Evolutionary conservation across 306 rosid genomes (phyloP).

Genomic region (Sesbania bispinosa): DNA sequence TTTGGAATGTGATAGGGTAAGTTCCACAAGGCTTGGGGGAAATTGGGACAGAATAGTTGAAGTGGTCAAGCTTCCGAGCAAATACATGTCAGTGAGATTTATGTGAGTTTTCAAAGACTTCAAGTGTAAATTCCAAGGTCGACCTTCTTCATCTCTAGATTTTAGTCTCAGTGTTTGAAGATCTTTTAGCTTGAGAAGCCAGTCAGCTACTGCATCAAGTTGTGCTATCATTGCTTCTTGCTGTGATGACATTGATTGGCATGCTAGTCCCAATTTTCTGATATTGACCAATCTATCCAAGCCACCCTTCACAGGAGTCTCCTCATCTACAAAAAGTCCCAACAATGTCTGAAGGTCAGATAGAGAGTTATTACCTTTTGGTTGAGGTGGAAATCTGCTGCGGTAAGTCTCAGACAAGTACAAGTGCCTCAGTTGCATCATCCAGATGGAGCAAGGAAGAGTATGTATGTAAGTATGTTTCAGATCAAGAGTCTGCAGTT

Average conservation of each 20-base stretch:
- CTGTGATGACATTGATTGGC: constrained; percentile 19
- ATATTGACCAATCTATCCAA: constrained; percentile 24
- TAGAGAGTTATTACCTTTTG: background rate
- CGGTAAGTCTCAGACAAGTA: constrained; percentile 25
- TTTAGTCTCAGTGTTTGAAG: constrained; percentile 30
- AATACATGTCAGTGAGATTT: constrained; percentile 18
- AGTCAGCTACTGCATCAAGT: constrained; percentile 11
- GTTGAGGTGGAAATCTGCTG: constrained; percentile 12
- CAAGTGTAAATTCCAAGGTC: constrained; percentile 9
- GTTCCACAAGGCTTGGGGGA: constrained; percentile 27
- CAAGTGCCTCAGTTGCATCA: constrained; percentile 35
- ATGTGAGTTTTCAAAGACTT: background rate
- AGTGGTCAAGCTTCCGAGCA: constrained; percentile 11
- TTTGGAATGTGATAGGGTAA: constrained; percentile 38
- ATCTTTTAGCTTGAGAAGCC: constrained; percentile 13
- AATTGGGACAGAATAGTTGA: background rate
- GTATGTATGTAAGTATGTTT: constrained; percentile 34
- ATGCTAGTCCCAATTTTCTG: constrained; percentile 34
- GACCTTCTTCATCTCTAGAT: constrained; percentile 24
- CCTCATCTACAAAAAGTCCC: constrained; percentile 37
- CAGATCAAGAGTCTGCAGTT: constrained; percentile 43
- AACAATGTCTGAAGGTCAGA: constrained; percentile 32
- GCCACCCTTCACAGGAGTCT: constrained; percentile 20
- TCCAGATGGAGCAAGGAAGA: constrained; percentile 38
- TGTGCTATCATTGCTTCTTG: background rate